Base-by-base conservation (phyloP, 148 eudicot genomes). In the Camellia sinensis region DNA sequence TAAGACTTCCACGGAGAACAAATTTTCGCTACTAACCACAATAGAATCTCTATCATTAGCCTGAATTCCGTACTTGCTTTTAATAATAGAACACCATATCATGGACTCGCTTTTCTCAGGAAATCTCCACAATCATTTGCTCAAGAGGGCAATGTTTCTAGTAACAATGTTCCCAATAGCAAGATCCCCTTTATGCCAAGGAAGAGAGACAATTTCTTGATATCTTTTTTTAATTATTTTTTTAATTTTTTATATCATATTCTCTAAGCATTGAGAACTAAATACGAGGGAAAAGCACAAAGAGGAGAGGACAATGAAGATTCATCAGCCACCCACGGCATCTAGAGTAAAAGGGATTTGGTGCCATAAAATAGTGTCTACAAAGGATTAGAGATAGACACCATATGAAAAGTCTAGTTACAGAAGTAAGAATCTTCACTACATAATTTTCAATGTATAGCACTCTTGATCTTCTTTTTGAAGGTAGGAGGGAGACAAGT, bases 381-480 rank as follows among this genome's bases (percentile, higher is more conserved):
- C 37, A 52, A 19, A 56, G 17, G 43, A 64, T 80, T 74, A 40
- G 9, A 37, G 21, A 53, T 15, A 73, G 48, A n/a, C 76, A 14
- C 48, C 6, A 29, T 29, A 29, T 56, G 40, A 68, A 9, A n/a
- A 54, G n/a, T 54, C 10, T 56, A 56, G n/a, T 61, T 75, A 3
- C 61, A 43, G 68, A 14, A 18, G 78, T 52, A 43, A 75, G 40
- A 43, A 75, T 68, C 54, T 61, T 75, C 78, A 61, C 67, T 40
- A 61, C 29, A 75, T 74, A 18, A 57, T 40, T 12, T 14, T 57
- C 0, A 15, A 74, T 0, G 3, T 37, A 17, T 6, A 54, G 59
- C 59, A 12, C 14, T 54, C 3, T 12, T 0, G 37, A 29, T 29
- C 37, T 29, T 29, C 37, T 54, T 54, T 54, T 54, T 54, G 59